phyloP scores from a whole-genome alignment of 805 yeast species.

The Nakazawaea ishiwadae region DNA sequence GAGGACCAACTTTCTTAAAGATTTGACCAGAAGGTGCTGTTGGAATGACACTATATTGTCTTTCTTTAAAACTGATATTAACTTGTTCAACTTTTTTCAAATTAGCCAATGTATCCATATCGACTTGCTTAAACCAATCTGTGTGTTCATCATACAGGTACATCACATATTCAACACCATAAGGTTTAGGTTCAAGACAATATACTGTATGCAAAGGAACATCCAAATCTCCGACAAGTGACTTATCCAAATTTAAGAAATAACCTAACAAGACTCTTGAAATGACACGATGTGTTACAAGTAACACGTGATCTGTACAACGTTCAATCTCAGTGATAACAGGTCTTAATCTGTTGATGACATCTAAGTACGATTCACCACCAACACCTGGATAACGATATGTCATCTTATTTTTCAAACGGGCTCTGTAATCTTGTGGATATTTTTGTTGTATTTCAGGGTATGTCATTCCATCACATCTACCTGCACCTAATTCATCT shows the following conservation, averaged over 20 bases:
- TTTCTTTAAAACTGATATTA: conserved; percentile 63
- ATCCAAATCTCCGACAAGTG: conserved; percentile 82
- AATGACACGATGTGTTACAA: conserved; percentile 88
- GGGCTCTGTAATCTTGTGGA: conserved; percentile 76
- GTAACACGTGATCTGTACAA: conserved; percentile 78
- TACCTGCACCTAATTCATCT: conserved; percentile 91
- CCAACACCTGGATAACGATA: conserved; percentile 97
- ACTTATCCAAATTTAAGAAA: conserved; percentile 76
- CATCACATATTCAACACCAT: conserved; percentile 90
- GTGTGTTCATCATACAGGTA: conserved; percentile 78
- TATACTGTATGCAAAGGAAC: conserved; percentile 91
- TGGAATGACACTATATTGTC: conserved; percentile 71
- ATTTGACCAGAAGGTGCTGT: conserved; percentile 50
- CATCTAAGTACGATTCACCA: conserved; percentile 94
- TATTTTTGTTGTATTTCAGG: conserved; percentile 67
- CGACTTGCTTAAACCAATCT: conserved; percentile 75
- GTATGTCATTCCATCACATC: conserved; percentile 89
- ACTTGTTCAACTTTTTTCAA: conserved; percentile 62
- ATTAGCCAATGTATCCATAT: conserved; percentile 36
- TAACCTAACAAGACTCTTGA: conserved; percentile 84
- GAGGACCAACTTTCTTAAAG: conserved; percentile 4
- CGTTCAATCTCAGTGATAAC: conserved; percentile 91
- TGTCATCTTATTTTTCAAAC: conserved; percentile 71
- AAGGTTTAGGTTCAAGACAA: conserved; percentile 87
- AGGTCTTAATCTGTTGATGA: conserved; percentile 83